phyloP scores from a whole-genome alignment of 2,329 filamentous ascomycete species.

The Colletotrichum sp. region DNA sequence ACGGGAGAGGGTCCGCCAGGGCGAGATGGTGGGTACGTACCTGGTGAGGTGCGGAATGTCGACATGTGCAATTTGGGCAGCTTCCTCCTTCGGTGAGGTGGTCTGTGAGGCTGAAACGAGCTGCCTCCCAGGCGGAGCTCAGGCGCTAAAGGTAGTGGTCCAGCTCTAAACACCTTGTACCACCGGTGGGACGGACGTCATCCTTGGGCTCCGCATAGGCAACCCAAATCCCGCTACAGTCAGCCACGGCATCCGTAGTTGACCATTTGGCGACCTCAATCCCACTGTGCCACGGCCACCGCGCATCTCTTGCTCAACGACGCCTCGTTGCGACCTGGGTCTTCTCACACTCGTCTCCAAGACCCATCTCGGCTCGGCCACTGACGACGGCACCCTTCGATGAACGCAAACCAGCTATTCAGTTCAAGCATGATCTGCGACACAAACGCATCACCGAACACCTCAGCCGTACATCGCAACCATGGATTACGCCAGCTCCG shows the following conservation, averaged over 20 bases:
- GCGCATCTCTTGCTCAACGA: background rate
- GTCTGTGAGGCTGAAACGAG: conserved; percentile 18
- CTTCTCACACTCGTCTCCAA: background rate
- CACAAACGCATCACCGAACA: background rate
- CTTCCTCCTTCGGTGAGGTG: conserved; percentile 2
- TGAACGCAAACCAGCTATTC: background rate
- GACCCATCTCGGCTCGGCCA: background rate
- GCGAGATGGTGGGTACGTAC: background rate
- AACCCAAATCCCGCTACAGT: conserved; percentile 12
- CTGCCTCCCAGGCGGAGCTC: background rate
- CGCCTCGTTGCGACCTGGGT: background rate
- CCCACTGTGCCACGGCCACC: background rate
- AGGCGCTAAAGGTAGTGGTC: conserved; percentile 12
- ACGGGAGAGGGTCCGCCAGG: background rate
- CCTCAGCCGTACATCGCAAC: conserved; percentile 4
- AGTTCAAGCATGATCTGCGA: conserved; percentile 11
- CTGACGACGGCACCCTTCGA: background rate
- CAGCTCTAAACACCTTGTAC: background rate
- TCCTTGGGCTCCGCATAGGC: conserved; percentile 8
- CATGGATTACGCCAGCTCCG: conserved; percentile 54
- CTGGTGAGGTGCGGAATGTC: background rate
- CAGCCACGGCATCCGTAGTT: conserved; percentile 3
- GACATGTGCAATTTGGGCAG: background rate
- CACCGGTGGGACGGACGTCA: conserved; percentile 15
- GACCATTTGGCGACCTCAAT: background rate